phyloP scores from a whole-genome alignment of 2,329 filamentous ascomycete species.

The Fusarium phyllophilum region DNA sequence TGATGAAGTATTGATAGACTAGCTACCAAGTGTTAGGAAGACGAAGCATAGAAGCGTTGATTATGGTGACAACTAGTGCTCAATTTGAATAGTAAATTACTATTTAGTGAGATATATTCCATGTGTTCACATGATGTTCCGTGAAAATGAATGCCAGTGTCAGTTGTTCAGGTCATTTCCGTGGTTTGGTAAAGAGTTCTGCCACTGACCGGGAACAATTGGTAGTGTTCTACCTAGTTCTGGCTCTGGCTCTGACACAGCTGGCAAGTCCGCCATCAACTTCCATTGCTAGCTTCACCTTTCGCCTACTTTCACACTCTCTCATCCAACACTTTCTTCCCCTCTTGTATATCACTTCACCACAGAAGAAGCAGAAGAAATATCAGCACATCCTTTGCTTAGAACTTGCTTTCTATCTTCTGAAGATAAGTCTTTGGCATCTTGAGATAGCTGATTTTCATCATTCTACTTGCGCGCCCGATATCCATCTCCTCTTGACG shows the following conservation, averaged over 20 bases:
- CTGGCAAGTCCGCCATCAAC: background rate
- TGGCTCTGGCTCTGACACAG: background rate
- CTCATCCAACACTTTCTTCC: background rate
- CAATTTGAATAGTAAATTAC: no score
- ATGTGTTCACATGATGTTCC: background rate
- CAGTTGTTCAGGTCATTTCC: background rate
- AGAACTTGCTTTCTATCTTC: background rate
- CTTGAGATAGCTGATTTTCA: background rate
- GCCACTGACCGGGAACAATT: background rate
- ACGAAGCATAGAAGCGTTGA: constrained; percentile 6
- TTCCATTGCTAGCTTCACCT: background rate
- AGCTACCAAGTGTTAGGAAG: background rate
- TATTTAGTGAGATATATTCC: background rate
- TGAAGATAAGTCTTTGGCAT: background rate
- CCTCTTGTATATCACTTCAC: background rate
- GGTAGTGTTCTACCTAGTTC: background rate
- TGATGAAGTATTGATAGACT: constrained; percentile 38
- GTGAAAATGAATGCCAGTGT: background rate
- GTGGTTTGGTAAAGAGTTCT: background rate
- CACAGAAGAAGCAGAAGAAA: background rate
- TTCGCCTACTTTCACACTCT: background rate
- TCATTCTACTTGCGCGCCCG: background rate
- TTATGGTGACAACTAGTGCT: background rate
- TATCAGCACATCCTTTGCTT: background rate
- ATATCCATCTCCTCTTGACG: background rate